Base-by-base conservation (phyloP, 768 basidiomycete genomes). In the Leccinum subgranulosum region DNA sequence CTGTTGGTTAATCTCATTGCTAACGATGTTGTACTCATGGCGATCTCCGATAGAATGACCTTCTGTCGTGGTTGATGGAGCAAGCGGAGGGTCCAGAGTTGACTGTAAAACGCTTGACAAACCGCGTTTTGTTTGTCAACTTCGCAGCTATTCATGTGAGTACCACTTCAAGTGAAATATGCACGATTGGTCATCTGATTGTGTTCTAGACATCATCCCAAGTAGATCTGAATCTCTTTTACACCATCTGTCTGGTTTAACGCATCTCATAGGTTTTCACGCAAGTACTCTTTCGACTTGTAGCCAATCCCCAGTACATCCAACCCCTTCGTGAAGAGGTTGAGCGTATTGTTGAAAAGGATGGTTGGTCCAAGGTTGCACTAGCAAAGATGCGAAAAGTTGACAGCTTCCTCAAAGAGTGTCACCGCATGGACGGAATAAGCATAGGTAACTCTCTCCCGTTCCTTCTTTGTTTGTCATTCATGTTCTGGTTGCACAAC, bases 401-500 rank as follows among this genome's bases (percentile, higher is more conserved):
- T 5, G 58, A 59, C 5, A 57, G 55, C 55, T 57, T 59, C 45
- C 28, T 61, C 7, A 61, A 11, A 29, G 60, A 62, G 6, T 61
- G 54, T 10, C 54, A 56, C 9, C 60, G 60, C 23, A 17, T 62
- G 4, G 51, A 58, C 29, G 51, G 60, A 27, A 7, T 58, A 4
- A 10, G 10, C 11, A 10, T 28, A 10, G 10, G 57, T 57, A 23
- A 3, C n/a, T 36, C 9, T 23, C 29, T 4, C 33, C 12, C 12
- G 2, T 31, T 34, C 14, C 7, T 33, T 51, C 3, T n/a, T 21
- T 19, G 9, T 47, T 14, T 15, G 8, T 5, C 6, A 28, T 6
- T 43, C 2, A 11, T 19, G 11, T 14, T 28, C 28, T 31, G 29
- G 7, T 12, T 31, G 10, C 10, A 12, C 10, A 12, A 14, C 28